Percentiles rank a stretch among this genome's conserved stretches.
phyloP scores from a whole-genome alignment of 108 stramenopile genomes.

The Nitzschia sp. region DNA sequence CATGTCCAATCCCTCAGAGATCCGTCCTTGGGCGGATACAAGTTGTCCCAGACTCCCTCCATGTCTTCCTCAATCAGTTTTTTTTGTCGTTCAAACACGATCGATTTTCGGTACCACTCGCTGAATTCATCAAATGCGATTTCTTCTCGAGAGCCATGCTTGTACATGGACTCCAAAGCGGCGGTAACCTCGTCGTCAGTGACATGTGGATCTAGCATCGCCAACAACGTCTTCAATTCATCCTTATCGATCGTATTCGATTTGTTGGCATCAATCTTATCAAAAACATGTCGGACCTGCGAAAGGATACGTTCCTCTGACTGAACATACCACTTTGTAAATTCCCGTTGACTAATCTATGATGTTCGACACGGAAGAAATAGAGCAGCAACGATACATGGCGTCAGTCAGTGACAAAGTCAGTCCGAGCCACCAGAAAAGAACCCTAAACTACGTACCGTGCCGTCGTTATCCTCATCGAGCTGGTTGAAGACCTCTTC shows the following conservation, averaged over 20 bases:
- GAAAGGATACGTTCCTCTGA: conserved; percentile 64
- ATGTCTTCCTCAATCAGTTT: conserved; percentile 60
- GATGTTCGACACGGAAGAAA: not conserved
- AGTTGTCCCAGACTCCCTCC: conserved; percentile 57
- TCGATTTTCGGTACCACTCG: conserved; percentile 67
- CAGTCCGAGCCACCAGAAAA: not conserved
- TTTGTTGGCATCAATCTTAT: conserved; percentile 69
- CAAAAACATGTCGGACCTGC: conserved; percentile 59
- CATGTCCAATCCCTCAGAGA: conserved; percentile 34
- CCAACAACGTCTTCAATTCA: conserved; percentile 63
- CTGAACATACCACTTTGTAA: conserved; percentile 72
- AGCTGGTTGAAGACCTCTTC: conserved; percentile 56
- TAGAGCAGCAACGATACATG: not conserved
- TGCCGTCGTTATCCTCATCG: conserved; percentile 68
- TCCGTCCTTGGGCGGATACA: conserved; percentile 56
- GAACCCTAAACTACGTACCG: conserved; percentile 33
- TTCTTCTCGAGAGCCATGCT: conserved; percentile 60
- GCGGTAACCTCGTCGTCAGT: conserved; percentile 63
- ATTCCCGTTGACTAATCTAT: conserved; percentile 64
- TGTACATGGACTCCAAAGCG: conserved; percentile 65
- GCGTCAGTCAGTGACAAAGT: not conserved
- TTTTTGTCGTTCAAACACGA: conserved; percentile 64
- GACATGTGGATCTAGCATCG: conserved; percentile 51
- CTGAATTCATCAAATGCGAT: conserved; percentile 75
- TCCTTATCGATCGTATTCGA: conserved; percentile 64